Percentiles rank a stretch among this genome's conserved stretches.
Evolutionary conservation across 345 rosid species (phyloP).

Genomic region (Eucalyptus regnans): DNA sequence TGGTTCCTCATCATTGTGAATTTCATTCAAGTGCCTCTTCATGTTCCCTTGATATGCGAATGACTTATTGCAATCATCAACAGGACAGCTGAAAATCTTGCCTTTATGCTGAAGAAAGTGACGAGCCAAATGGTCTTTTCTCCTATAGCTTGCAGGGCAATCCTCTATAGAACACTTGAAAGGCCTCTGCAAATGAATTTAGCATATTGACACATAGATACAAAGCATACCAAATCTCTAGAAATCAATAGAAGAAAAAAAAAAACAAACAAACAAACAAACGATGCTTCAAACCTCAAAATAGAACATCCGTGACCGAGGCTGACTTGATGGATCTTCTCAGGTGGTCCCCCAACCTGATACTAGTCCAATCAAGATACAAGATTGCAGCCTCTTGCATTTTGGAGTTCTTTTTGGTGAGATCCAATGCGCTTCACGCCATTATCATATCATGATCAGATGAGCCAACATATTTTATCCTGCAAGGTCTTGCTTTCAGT

Average conservation of each 20-base stretch:
- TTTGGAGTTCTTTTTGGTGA: slow-evolving; percentile 89
- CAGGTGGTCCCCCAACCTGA: slow-evolving; percentile 99
- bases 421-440: slow-evolving; percentile 99
- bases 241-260: too few relatives aligned
- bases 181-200: too few relatives aligned
- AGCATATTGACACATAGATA: neutral
- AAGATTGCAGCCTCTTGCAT: slow-evolving; percentile 67
- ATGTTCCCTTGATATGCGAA: too few relatives aligned
- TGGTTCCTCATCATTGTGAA: too few relatives aligned
- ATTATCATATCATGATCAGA: neutral
- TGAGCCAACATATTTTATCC: neutral
- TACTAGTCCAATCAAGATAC: slow-evolving; percentile 76
- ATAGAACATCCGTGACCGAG: slow-evolving; percentile 52
- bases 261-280: too few relatives aligned
- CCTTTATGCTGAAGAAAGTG: too few relatives aligned
- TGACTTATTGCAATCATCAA: too few relatives aligned
- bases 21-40: too few relatives aligned
- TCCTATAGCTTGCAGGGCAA: too few relatives aligned
- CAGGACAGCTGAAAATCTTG: too few relatives aligned
- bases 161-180: too few relatives aligned
- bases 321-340: slow-evolving; percentile 93
- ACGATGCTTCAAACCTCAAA: slow-evolving; percentile 25
- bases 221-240: neutral
- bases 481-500: neutral
- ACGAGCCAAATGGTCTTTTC: too few relatives aligned